Conservation (phyloP, 306 rosid species). For the Medicago truncatula region DNA sequence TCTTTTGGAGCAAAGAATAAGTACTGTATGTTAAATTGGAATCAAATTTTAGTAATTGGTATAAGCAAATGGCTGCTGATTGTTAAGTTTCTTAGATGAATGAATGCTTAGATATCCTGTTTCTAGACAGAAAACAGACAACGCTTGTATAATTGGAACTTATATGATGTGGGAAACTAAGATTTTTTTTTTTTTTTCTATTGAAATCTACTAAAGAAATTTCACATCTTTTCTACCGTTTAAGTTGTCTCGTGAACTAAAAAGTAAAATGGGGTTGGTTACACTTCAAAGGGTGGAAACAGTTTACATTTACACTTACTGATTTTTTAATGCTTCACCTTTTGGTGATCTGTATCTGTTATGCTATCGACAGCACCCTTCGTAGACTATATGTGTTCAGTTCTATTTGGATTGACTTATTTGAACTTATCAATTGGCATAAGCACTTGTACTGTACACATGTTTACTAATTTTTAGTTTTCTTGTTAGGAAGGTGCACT, state of each 20-base stretch:
- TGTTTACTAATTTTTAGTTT: not conserved
- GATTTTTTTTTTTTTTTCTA: not conserved
- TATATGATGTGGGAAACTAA: not conserved
- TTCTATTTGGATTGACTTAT: too few relatives aligned
- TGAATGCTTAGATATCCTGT: not conserved
- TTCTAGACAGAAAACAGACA: not conserved
- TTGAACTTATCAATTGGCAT: too few relatives aligned
- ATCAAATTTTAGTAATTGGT: not conserved
- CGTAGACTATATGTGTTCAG: not conserved
- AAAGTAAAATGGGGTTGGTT: not conserved
- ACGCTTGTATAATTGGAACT: not conserved
- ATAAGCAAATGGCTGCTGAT: slow-evolving; percentile 6
- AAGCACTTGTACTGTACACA: too few relatives aligned
- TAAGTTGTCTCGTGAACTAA: slow-evolving; percentile 7
- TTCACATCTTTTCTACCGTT: slow-evolving; percentile 4
- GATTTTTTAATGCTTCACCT: slow-evolving; percentile 7
- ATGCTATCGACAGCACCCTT: not conserved
- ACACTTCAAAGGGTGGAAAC: slow-evolving; percentile 1
- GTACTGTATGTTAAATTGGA: slow-evolving; percentile 29
- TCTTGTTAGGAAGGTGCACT: too few relatives aligned
- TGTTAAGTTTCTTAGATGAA: slow-evolving; percentile 29
- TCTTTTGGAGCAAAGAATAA: slow-evolving; percentile 31
- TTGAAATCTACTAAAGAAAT: not conserved
- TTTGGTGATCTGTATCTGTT: not conserved
- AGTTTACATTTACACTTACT: not conserved